phyloP scores from a whole-genome alignment of 192 early-diverging fungal species.

The Phycomyces nitens region DNA sequence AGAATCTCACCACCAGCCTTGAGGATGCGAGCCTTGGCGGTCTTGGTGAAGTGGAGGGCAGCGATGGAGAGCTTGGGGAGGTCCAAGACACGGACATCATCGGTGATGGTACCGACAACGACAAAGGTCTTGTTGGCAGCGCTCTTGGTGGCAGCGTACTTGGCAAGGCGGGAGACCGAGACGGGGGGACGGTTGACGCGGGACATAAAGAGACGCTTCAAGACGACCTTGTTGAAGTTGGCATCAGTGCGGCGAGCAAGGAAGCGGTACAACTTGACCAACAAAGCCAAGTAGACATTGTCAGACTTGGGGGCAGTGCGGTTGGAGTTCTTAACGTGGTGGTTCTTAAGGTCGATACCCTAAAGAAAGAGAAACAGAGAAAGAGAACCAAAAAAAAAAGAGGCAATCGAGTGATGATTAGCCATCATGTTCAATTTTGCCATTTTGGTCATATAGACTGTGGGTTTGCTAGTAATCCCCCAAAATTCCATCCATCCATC shows the following conservation, averaged over 20 bases:
- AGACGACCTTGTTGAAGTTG: slow-evolving; percentile 96
- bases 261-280: slow-evolving; percentile 99
- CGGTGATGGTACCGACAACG: slow-evolving; percentile 92
- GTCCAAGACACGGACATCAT: slow-evolving; percentile 88
- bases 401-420: no score
- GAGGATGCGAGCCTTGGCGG: slow-evolving; percentile 93
- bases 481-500: no score
- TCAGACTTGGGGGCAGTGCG: slow-evolving; percentile 84
- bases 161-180: slow-evolving; percentile 82
- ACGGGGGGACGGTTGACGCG: slow-evolving; percentile 94
- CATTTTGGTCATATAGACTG: no score
- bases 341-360: slow-evolving; percentile 98
- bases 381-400: not conserved
- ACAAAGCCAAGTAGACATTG: slow-evolving; percentile 95
- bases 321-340: slow-evolving; percentile 94
- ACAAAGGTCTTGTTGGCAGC: slow-evolving; percentile 81
- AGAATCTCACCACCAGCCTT: slow-evolving; percentile 97
- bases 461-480: no score
- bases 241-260: slow-evolving; percentile 96
- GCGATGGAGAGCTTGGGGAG: slow-evolving; percentile 93
- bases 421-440: no score
- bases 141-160: slow-evolving; percentile 71
- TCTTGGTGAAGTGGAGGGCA: slow-evolving; percentile 91
- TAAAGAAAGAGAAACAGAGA: slow-evolving; percentile 28
- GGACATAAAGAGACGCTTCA: slow-evolving; percentile 98